Evolutionary conservation across 164 flowering plant genomes (phyloP), one percentile per base, ranked within the genome.

Genomic region (Nymphaea colorata): DNA sequence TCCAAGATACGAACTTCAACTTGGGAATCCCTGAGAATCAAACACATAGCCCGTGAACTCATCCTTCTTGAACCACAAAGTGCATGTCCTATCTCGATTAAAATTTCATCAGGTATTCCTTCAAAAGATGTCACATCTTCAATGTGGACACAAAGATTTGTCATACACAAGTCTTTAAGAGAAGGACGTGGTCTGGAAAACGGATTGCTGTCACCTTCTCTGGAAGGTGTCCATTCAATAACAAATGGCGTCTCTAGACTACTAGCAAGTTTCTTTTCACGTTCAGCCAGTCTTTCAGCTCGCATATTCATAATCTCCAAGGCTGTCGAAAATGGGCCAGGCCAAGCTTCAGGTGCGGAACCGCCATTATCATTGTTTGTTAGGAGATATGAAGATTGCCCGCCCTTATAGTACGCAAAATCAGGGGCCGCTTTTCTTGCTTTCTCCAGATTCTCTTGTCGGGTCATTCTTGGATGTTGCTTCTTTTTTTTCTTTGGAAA

Each of bases 301-400:
- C 95, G 78, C 45, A 85, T 93, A 72, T 66, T 82, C 45, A 85
- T 81, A 69, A 91, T 90, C 70, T 82, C 86, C 87, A 86, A 75
- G 45, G 98, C 97, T 67, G 97, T 91, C 15, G 94, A 85, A 75
- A 93, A 93, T 14, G 94, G 94, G 65, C 97, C 97, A n/a, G 97
- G 94, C 97, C 96, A 91, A 76, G 89, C 96, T 75, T 87, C 94
- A 42, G 68, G 64, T 61, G 73, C 83, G 45, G 17, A 53, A 16
- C 55, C 64, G 16, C 42, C 67, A 71, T 72, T 77, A 4, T 4
- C 61, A 5, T 47, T 47, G 7, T 47, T 7, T 2, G 55, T 12
- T 47, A 12, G 55, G 12, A 4, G 7, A 6, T 12, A 12, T 47
- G 55, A 47, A 47, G 55, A 47, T 47, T 7, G 11, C 55, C 5